Conservation (phyloP, 2,329 filamentous ascomycete species). For the Penicillium sp. region DNA sequence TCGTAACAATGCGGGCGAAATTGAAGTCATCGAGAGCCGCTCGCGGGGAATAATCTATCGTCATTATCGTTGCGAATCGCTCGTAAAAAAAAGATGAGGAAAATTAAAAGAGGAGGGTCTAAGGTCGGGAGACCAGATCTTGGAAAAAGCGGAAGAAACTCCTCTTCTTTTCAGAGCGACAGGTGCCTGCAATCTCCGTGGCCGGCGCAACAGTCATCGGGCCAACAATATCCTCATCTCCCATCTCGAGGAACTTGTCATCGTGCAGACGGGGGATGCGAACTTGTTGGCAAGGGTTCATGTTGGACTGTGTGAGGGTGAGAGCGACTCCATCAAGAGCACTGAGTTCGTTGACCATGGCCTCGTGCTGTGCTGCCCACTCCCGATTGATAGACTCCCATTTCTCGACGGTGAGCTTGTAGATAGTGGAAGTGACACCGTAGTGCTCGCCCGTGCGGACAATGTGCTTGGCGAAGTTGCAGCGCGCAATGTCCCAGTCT, state of each 20-base stretch:
- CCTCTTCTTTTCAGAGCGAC: slow-evolving; percentile 44
- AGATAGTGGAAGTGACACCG: slow-evolving; percentile 84
- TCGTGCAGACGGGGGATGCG: slow-evolving; percentile 45
- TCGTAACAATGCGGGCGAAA: slow-evolving; percentile 30
- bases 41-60: slow-evolving; percentile 26
- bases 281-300: slow-evolving; percentile 51
- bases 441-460: slow-evolving; percentile 88
- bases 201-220: slow-evolving; percentile 67
- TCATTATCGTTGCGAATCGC: slow-evolving; percentile 27
- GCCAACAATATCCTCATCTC: slow-evolving; percentile 89
- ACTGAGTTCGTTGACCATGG: slow-evolving; percentile 56
- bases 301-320: slow-evolving; percentile 39
- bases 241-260: slow-evolving; percentile 83
- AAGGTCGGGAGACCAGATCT: slow-evolving; percentile 40
- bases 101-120: background rate
- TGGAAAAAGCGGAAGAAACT: slow-evolving; percentile 47
- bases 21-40: slow-evolving; percentile 15
- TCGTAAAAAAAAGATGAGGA: slow-evolving; percentile 7
- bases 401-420: slow-evolving; percentile 80
- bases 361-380: slow-evolving; percentile 71
- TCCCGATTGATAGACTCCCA: slow-evolving; percentile 75
- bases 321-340: slow-evolving; percentile 37
- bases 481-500: slow-evolving; percentile 79
- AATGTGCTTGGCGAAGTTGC: slow-evolving; percentile 86
- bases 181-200: slow-evolving; percentile 44